Evolutionary conservation across 2,329 filamentous ascomycete species (phyloP), one percentile per base, ranked within the genome.

Genomic region (Epichloe hybrida): DNA sequence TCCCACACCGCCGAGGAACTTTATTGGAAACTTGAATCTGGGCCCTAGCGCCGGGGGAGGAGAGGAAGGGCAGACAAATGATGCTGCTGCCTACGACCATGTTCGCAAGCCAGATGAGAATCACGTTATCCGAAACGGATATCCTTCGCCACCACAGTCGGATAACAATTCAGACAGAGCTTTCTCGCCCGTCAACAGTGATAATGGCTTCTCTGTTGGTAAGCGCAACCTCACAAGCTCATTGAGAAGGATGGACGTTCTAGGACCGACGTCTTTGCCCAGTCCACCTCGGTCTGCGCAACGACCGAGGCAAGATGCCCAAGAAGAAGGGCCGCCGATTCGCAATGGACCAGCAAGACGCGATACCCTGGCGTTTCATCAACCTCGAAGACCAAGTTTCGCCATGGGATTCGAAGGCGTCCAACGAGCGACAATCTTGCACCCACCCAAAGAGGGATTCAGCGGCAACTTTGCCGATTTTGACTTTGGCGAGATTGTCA

Each of bases 271-370:
- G 34, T 17, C 39, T n/a, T 61, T 73, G 0, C 71, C 72, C 1
- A 74, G 71, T 3, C 72, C 72, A 1, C 65, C 68, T 5, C 58
- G 64, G 2, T 74, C 72, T 1, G 62, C 62, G 4, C 62, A 12
- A 64, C 23, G n/a, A 27, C 21, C 64, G 2, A 68, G 69, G 51
- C 70, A 71, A 47, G 68, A 74, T 42, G 69, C 71, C n/a, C 58
- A 59, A 51, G 35, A 17, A 6, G 65, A 61, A 52, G 60, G 35
- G 56, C 73, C 74, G 1, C 61, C 75, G 4, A 72, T 78, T 40
- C 70, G 69, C 37, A 71, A 71, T 42, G 71, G 76, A 0, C 56
- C 59, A n/a, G 73, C 75, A 3, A 74, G 72, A 58, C 71, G 75
- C 35, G 74, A 79, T 42, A 76, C 74, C 1, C 57, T 75, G 13